Evolutionary conservation across 2,329 filamentous ascomycete species (phyloP).

Genomic region (Penicillium sp.): DNA sequence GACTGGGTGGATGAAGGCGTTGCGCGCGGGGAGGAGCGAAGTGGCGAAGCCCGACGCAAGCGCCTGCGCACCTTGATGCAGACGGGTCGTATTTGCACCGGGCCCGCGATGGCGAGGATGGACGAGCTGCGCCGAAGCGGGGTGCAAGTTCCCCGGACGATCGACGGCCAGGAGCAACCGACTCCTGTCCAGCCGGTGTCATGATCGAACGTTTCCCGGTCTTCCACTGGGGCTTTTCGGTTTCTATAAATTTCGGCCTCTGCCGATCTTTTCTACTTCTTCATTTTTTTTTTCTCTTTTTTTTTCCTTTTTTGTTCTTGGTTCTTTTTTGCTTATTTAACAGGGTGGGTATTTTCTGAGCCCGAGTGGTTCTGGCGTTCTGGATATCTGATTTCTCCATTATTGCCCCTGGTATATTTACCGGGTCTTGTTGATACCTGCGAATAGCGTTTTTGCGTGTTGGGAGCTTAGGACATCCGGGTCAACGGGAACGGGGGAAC

Average conservation of each 20-base stretch:
- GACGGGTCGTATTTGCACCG: slow-evolving; percentile 48
- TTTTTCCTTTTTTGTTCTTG: slow-evolving; percentile 3
- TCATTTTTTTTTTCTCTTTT: slow-evolving; percentile 1
- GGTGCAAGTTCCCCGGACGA: slow-evolving; percentile 33
- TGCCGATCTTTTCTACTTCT: slow-evolving; percentile 5
- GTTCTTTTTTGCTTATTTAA: slow-evolving; percentile 6
- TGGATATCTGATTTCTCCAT: not conserved
- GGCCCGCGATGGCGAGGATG: slow-evolving; percentile 39
- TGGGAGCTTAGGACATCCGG: slow-evolving; percentile 17
- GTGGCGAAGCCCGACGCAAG: slow-evolving; percentile 53
- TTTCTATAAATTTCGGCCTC: not conserved
- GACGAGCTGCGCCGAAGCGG: slow-evolving; percentile 38
- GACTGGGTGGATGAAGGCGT: slow-evolving; percentile 80
- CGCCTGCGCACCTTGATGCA: slow-evolving; percentile 52
- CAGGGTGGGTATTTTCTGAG: slow-evolving; percentile 2
- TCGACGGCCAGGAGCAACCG: slow-evolving; percentile 31
- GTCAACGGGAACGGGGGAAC: slow-evolving; percentile 27
- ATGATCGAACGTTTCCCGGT: too few relatives aligned
- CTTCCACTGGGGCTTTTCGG: too few relatives aligned
- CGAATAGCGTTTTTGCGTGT: slow-evolving; percentile 25
- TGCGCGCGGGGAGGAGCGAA: slow-evolving; percentile 50
- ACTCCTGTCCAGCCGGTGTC: slow-evolving; percentile 39
- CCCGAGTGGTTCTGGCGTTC: not conserved
- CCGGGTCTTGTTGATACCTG: slow-evolving; percentile 19
- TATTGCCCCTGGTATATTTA: not conserved